Evolutionary conservation across 495 filamentous ascomycete species (phyloP).

Genomic region (Glutinoglossum americanum): DNA sequence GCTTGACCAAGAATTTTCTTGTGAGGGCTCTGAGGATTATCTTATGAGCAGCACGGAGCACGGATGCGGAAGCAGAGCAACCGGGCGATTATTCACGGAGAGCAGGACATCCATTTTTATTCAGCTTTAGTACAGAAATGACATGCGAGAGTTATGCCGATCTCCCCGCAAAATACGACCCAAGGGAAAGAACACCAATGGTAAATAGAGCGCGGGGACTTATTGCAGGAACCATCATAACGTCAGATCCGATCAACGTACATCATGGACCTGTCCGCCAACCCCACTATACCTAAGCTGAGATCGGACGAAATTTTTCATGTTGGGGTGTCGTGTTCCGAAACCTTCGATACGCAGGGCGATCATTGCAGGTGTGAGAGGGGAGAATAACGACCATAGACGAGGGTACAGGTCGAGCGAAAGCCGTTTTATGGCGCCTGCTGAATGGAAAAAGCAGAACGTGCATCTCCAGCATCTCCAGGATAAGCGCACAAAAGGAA

Average conservation of each 20-base stretch:
- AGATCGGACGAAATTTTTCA: neutral
- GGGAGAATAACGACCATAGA: neutral
- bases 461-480: neutral
- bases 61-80: neutral
- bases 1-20: neutral
- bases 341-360: neutral
- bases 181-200: neutral
- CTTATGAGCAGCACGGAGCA: neutral
- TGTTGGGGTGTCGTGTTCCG: neutral
- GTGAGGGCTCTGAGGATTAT: neutral
- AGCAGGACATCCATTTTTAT: neutral
- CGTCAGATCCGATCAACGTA: neutral
- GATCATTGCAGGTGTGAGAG: neutral
- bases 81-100: neutral
- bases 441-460: slow-evolving; percentile 1
- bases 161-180: neutral
- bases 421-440: slow-evolving; percentile 1
- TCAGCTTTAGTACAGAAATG: neutral
- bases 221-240: neutral
- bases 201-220: neutral
- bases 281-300: neutral
- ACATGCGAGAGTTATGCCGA: neutral
- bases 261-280: neutral
- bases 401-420: neutral
- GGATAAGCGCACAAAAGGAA: slow-evolving; percentile 1